Conservation (phyloP, 1,284 basidiomycete genomes). For the Microbotryomycetes sp. region DNA sequence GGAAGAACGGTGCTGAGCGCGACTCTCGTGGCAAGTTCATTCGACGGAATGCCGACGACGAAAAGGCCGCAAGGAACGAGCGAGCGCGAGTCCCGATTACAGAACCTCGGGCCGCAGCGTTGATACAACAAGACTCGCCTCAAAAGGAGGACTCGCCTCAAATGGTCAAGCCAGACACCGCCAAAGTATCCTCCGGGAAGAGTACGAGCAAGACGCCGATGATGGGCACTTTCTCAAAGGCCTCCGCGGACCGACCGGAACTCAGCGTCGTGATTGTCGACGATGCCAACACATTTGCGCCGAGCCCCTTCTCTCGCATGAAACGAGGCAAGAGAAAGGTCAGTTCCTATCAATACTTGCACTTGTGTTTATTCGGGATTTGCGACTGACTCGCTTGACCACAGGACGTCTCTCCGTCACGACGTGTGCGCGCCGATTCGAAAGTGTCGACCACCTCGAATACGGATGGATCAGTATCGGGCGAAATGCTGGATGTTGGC, state of each 20-base stretch:
- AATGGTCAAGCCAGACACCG: neutral
- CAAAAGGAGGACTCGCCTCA: neutral
- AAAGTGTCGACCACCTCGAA: slow-evolving; percentile 30
- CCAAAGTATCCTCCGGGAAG: neutral
- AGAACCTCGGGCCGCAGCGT: neutral
- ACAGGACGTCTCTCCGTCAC: slow-evolving; percentile 20
- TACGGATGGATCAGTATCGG: slow-evolving; percentile 19
- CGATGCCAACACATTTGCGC: neutral
- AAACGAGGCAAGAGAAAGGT: neutral
- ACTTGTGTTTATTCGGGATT: neutral
- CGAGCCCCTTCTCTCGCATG: neutral
- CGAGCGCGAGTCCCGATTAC: neutral
- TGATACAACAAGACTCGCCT: neutral
- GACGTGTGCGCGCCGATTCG: slow-evolving; percentile 23
- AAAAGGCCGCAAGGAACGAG: neutral
- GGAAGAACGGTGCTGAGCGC: neutral
- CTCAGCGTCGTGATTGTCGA: slow-evolving; percentile 21
- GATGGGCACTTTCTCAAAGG: slow-evolving; percentile 21
- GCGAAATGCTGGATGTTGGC: slow-evolving; percentile 9
- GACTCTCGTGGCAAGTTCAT: neutral
- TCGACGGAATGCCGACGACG: neutral
- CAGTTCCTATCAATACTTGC: neutral
- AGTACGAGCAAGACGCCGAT: neutral
- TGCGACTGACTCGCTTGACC: neutral
- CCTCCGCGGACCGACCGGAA: neutral